A percentile compares a stretch with the other conserved stretches of the same genome.
Evolutionary conservation across 257 asterid species (phyloP).

Genomic region (Fraxinus pennsylvanica): DNA sequence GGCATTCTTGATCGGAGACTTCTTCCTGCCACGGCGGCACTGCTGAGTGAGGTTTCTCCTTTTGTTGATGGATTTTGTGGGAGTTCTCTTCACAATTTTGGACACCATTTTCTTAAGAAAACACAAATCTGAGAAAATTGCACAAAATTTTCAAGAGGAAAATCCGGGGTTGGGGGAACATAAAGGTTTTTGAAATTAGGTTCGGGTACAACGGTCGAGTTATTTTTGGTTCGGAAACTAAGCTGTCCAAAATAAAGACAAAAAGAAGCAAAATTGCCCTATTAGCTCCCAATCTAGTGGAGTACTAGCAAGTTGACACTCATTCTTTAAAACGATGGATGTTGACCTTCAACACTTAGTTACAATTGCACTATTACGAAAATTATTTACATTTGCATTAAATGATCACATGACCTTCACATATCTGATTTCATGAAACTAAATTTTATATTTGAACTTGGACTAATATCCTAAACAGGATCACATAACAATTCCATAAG

Average conservation of each 20-base stretch:
- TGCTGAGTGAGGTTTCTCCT: slow-evolving; percentile 37
- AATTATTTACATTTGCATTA: too few species aligned
- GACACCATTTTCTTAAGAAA: slow-evolving; percentile 56
- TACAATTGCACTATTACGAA: too few species aligned
- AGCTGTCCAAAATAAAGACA: slow-evolving; percentile 10
- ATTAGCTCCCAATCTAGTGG: not conserved
- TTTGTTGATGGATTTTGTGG: slow-evolving; percentile 66
- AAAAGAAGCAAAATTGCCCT: not conserved
- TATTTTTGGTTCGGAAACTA: slow-evolving; percentile 34
- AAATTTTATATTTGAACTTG: too few species aligned
- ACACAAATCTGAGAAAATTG: slow-evolving; percentile 8
- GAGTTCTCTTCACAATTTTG: slow-evolving; percentile 68
- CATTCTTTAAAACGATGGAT: not conserved
- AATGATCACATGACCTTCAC: too few species aligned
- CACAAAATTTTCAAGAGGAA: slow-evolving; percentile 19
- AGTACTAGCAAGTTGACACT: not conserved
- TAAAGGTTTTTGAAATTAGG: slow-evolving; percentile 32
- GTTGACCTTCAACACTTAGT: too few species aligned
- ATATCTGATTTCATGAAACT: too few species aligned
- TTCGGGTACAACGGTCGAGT: slow-evolving; percentile 62
- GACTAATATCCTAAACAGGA: too few species aligned
- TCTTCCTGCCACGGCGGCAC: slow-evolving; percentile 52
- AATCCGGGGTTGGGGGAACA: not conserved
- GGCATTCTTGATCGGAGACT: slow-evolving; percentile 60
- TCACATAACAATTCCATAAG: slow-evolving; percentile 33